Evolutionary conservation across 768 basidiomycete species (phyloP), one percentile per base, ranked within the genome.

Genomic region (Mycena vitilis): DNA sequence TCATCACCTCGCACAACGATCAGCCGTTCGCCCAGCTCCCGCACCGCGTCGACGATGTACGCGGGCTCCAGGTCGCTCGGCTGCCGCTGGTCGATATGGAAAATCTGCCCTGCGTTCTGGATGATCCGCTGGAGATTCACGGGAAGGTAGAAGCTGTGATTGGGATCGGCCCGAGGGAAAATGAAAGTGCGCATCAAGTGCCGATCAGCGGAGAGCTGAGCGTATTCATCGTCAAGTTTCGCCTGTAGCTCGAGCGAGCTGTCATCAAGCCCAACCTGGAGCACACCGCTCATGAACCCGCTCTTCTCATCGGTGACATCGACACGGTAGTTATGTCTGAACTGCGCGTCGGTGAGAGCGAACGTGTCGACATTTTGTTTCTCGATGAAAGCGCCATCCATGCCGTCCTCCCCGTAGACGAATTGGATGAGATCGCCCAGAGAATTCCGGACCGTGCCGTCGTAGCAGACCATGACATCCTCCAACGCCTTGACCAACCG

Each of bases 361-460:
- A 95, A 96, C 0, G 94, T 95, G 72, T 97, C 95, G 60, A 98
- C 91, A 60, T 87, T 91, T 81, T 99, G 98, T 71, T 92, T 93
- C 82, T 99, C 98, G 77, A 99, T 98, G 79, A 91, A 96, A 0
- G 95, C 95, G 66, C 95, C 98, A 76, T 99, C 98, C 94, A 99
- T 98, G 49, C 98, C 98, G 75, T 99, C 98, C 77, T 99, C 98
- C 37, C 98, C 98, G 71, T 99, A 99, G 25, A 95, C 86, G 78
- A 98, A 98, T 76, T 99, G 96, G 34, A 99, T 87, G 44, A 99
- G 88, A 79, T 99, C 96, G 16, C 97, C 97, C 4, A 97, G 86
- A 4, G 98, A 99, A 76, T 99, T 99, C 61, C 98, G 89, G 25
- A 99, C 97, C 0, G 98, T 99, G 34, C 97, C 96, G 69, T 99